These are phyloP conservation scores for Botrytis squamosa DNA, from an alignment of 2,329 filamentous ascomycete species.

Conservation along the genomic window DNA sequence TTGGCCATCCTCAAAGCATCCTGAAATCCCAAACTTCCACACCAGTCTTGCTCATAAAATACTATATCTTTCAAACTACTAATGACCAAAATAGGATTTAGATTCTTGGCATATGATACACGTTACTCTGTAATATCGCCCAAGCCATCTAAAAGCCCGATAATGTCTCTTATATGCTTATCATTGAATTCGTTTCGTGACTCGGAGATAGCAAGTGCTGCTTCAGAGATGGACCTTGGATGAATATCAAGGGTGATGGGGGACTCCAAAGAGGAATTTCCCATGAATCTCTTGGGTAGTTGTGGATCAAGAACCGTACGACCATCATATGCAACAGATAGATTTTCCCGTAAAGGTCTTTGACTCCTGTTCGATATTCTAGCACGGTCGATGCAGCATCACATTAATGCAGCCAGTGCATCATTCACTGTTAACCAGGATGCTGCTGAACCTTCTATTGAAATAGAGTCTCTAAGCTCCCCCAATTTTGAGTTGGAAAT, in stretches of 20 bases:
- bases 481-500: not conserved
- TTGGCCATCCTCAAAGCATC: slow-evolving; percentile 3
- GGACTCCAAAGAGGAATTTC: slow-evolving; percentile 1
- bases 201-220: slow-evolving; percentile 8
- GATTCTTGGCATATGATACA: slow-evolving; percentile 5
- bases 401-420: slow-evolving; percentile 1
- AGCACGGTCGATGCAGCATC: slow-evolving; percentile 7
- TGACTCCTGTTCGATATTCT: not conserved
- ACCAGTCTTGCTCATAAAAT: slow-evolving; percentile 10
- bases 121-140: slow-evolving; percentile 12
- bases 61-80: slow-evolving; percentile 16
- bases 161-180: slow-evolving; percentile 7
- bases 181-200: slow-evolving; percentile 4
- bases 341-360: not conserved
- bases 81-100: slow-evolving; percentile 10
- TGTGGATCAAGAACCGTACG: not conserved
- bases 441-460: not conserved
- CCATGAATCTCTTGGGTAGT: slow-evolving; percentile 2
- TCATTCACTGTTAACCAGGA: slow-evolving; percentile 14
- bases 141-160: not conserved
- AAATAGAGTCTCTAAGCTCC: not conserved
- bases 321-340: slow-evolving; percentile 2
- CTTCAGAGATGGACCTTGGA: not conserved
- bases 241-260: slow-evolving; percentile 18
- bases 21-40: not conserved